Evolutionary conservation across 2,329 filamentous ascomycete species (phyloP).

Genomic region (Trichoderma atrobrunneum): DNA sequence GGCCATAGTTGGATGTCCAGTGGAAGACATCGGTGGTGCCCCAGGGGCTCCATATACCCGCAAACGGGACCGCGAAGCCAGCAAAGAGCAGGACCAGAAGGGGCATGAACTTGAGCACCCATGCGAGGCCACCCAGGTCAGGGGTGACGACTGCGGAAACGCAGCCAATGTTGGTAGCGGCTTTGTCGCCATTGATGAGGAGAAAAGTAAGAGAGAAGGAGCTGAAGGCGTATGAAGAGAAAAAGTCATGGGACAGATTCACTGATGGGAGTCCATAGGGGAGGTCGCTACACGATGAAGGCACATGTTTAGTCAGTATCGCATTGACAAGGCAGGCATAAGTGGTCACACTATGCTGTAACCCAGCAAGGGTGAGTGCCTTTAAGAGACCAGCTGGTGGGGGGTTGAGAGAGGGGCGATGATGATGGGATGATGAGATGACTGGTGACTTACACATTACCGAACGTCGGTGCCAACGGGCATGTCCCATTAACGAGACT

Average conservation of each 20-base stretch:
- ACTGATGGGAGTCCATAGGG: conserved; percentile 64
- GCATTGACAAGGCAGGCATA: not conserved
- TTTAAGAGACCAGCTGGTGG: not conserved
- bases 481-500: conserved; percentile 62
- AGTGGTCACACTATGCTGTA: not conserved
- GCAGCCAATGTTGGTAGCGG: conserved; percentile 68
- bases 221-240: conserved; percentile 80
- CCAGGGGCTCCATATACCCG: conserved; percentile 90
- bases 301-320: not conserved
- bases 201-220: conserved; percentile 73
- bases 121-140: conserved; percentile 68
- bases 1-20: conserved; percentile 97
- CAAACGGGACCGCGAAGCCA: conserved; percentile 76
- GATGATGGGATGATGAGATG: not conserved
- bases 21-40: conserved; percentile 85
- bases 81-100: conserved; percentile 75
- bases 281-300: conserved; percentile 29
- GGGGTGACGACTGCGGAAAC: conserved; percentile 81
- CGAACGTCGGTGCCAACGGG: conserved; percentile 73
- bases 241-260: conserved; percentile 69
- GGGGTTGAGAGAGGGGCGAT: not conserved
- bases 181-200: conserved; percentile 70
- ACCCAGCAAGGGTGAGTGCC: not conserved
- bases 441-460: conserved; percentile 36
- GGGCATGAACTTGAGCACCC: conserved; percentile 72